Base-by-base conservation (phyloP, 2,329 filamentous ascomycete species). In the Pseudocercospora macadamiae region DNA sequence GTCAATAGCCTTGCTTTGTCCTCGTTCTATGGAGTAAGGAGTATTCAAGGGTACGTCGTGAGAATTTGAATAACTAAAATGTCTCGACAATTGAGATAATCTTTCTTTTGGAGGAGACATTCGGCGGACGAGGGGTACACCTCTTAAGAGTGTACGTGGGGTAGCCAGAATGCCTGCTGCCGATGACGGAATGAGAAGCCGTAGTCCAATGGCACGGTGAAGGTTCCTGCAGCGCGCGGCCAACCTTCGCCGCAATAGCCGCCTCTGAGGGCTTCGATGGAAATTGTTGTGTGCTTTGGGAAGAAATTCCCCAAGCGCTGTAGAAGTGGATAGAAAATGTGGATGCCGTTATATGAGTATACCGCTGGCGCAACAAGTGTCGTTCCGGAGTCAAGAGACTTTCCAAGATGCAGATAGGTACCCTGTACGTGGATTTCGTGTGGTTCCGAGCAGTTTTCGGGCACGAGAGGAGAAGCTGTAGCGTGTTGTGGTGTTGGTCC, bases 21-120 rank as follows among this genome's bases (percentile, higher is more conserved):
- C 75, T 68, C 84, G 80, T 73, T 87, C 83, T 70, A 82, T 83
- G 66, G 83, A 85, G 74, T 84, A 87, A 55, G 84, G 84, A 21
- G 85, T 87, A 74, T 87, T 87, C 57, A 87, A 74, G 61, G 84
- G 81, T 62, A 85, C 79, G 49, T 66, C 64, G 70, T 82, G 76
- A 59, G 83, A 77, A 66, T 79, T 79, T 65, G 80, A 74, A 66
- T 80, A 75, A n/a, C 83, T 80, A 64, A 88, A 77, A 70, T 88
- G 85, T 73, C 83, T 81, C 65, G 83, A 82, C 72, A 88, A 82
- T 73, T 86, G 81, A 73, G 76, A 68, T 71, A 77, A 65, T 76
- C 76, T 70, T 73, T 72, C 66, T 36, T 63, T 63, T 47, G 70
- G 77, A 71, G 77, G 77, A 30, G 47, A 49, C 47, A 49, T 49